A percentile compares a stretch with the other conserved stretches of the same genome.
These are phyloP conservation scores for Aspergillus saccharolyticus DNA, from an alignment of 495 filamentous ascomycete species.

Conservation along the genomic window DNA sequence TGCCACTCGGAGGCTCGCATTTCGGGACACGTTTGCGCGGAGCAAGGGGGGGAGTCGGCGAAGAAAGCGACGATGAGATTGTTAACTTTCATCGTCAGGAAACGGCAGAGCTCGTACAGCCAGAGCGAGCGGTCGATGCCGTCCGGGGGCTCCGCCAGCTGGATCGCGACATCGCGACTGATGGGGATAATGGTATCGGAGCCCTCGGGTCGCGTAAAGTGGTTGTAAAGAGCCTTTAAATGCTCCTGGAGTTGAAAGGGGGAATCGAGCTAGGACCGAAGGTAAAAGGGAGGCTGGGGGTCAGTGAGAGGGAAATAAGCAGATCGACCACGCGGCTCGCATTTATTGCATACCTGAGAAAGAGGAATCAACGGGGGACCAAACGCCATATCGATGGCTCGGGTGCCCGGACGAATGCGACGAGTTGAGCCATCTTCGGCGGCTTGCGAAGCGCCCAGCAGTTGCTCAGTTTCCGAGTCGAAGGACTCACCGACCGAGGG, in stretches of 20 bases:
- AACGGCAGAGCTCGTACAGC: conserved; percentile 96
- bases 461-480: conserved; percentile 31
- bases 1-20: conserved; percentile 99
- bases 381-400: conserved; percentile 80
- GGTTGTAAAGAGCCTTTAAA: conserved; percentile 81
- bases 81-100: conserved; percentile 90
- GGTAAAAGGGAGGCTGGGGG: conserved; percentile 6
- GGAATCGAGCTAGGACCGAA: conserved; percentile 82
- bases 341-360: conserved; percentile 57
- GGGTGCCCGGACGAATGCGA: conserved; percentile 88
- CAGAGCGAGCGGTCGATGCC: conserved; percentile 80
- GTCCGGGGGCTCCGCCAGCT: conserved; percentile 72
- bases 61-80: conserved; percentile 86
- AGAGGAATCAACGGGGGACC: conserved; percentile 85
- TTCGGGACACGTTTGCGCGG: conserved; percentile 81
- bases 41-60: conserved; percentile 82
- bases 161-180: conserved; percentile 62
- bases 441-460: conserved; percentile 42
- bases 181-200: conserved; percentile 58
- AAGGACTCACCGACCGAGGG: conserved; percentile 57
- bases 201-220: conserved; percentile 62
- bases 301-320: conserved; percentile 17
- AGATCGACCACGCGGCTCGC: not conserved
- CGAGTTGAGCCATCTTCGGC: conserved; percentile 63
- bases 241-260: conserved; percentile 99